These are phyloP conservation scores for Trametes cingulata DNA, from an alignment of 768 basidiomycete species.

Conservation along the genomic window DNA sequence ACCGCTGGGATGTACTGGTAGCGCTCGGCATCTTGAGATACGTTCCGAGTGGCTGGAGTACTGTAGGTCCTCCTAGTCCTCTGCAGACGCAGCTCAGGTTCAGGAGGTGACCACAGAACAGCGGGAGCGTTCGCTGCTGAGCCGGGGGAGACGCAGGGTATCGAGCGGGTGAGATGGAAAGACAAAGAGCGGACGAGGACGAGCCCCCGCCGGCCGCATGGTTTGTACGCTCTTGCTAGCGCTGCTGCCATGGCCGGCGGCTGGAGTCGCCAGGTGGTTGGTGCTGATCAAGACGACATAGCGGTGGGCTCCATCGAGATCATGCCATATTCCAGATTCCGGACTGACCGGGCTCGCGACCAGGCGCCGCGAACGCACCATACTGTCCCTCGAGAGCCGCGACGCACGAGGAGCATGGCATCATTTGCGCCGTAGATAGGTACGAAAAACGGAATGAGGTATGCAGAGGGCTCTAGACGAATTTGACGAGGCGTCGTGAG, in stretches of 20 bases:
- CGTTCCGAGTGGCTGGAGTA: background rate
- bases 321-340: background rate
- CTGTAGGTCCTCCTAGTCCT: no score
- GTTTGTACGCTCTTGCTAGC: background rate
- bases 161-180: no score
- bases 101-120: background rate
- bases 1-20: no score
- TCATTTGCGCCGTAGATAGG: no score
- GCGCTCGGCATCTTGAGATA: background rate
- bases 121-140: no score
- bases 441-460: no score
- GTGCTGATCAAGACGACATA: background rate
- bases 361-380: background rate
- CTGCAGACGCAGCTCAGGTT: no score
- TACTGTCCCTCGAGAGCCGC: background rate
- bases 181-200: background rate
- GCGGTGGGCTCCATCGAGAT: slow-evolving; percentile 3
- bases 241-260: background rate
- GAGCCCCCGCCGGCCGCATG: background rate
- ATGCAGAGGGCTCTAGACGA: no score
- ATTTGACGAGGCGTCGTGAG: no score
- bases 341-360: background rate
- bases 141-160: no score
- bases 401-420: no score
- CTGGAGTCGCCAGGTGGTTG: background rate